Conservation (phyloP, 345 rosid species). For the Toxicodendron radicans region DNA sequence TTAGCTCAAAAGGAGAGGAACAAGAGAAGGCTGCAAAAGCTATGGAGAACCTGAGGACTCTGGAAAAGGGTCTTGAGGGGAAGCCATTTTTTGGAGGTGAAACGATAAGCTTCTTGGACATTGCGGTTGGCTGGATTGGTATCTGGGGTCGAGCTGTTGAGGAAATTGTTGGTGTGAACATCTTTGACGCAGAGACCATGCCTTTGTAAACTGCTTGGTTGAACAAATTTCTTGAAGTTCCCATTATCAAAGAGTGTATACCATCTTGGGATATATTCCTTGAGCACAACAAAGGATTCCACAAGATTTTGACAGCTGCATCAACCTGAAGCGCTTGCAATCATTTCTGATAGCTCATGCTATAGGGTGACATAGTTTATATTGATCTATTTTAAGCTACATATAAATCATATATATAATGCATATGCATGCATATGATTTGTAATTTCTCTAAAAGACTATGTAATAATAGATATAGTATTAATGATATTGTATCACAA, state of each 20-base stretch:
- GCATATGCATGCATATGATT: neutral
- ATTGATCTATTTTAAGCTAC: neutral
- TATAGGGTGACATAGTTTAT: neutral
- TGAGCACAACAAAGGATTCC: constrained; percentile 30
- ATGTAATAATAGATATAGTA: neutral
- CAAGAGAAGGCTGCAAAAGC: constrained; percentile 29
- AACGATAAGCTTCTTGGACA: constrained; percentile 23
- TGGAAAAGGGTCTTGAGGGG: constrained; percentile 24
- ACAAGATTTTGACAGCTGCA: constrained; percentile 10
- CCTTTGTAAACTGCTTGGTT: constrained; percentile 29
- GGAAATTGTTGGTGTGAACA: constrained; percentile 22
- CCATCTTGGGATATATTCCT: constrained; percentile 29
- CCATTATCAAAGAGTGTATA: constrained; percentile 24
- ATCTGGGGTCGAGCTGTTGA: constrained; percentile 27
- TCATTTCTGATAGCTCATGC: neutral
- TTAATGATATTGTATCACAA: too few relatives aligned
- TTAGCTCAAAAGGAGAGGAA: constrained; percentile 23
- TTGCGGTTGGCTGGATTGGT: constrained; percentile 36
- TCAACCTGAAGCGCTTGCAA: constrained; percentile 9
- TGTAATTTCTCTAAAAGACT: neutral
- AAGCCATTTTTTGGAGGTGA: constrained; percentile 36
- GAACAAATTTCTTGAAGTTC: constrained; percentile 26
- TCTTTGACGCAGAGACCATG: constrained; percentile 31
- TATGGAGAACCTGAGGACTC: constrained; percentile 26
- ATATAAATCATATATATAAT: neutral